Evolutionary conservation across 2,329 filamentous ascomycete species (phyloP), one percentile per base, ranked within the genome.

Genomic region (Pestalotiopsis sp.): DNA sequence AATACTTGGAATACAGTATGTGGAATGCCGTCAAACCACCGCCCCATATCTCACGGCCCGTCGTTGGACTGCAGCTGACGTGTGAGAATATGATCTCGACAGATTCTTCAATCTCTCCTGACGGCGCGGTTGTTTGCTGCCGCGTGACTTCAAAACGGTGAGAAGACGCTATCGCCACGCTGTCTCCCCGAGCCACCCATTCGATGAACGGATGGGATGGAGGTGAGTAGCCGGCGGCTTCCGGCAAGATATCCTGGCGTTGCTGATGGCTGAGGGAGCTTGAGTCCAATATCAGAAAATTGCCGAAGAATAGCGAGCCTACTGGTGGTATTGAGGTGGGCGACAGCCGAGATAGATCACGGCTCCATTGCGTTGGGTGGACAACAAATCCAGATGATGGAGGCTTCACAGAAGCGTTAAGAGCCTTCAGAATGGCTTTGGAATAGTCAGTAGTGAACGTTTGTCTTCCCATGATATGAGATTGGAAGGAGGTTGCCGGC

Each of bases 241-340:
- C 27, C 0, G 25, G 27, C 17, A 25, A 59, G 17, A 52, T 39
- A n/a, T 13, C n/a, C 23, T 14, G 11, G 4, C 52, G 49, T 41
- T 13, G 5, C 27, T 7, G 2, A 25, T 5, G 36, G 14, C 23
- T 23, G 11, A 27, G 17, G 20, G 36, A 65, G 17, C 62, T 25
- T 14, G 62, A 38, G 49, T 59, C 52, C 31, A 66, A n/a, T 2
- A 66, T 52, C n/a, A 66, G 31, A 31, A 66, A 66, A 38, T 58
- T 66, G 17, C 65, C 52, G 25, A 66, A 66, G n/a, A 66, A 56
- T 20, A 66, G 25, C 5, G 52, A 59, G 1, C 65, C 65, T 7
- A 59, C 65, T 13, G 27, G 17, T 4, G 65, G 65, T 13, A 3
- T 27, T 17, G 39, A 23, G 14, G 27, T 27, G 36, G 9, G 9